Percentiles rank a stretch among this genome's conserved stretches.
These are phyloP conservation scores for Kodamaea sagamina DNA, from an alignment of 805 yeast species.

Conservation along the genomic window DNA sequence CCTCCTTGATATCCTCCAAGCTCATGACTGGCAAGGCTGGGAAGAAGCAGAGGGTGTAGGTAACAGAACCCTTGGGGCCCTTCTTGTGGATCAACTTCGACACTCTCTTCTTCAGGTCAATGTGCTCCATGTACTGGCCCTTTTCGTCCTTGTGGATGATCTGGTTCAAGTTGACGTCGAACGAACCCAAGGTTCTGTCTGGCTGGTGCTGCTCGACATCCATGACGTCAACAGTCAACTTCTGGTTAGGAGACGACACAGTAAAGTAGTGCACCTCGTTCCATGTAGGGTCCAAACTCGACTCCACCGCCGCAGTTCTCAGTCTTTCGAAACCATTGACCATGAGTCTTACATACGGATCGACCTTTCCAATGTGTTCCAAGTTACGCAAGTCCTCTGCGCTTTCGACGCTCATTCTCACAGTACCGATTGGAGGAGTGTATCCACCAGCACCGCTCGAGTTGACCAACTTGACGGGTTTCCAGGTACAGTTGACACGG, in stretches of 20 bases:
- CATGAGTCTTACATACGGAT: slow-evolving; percentile 83
- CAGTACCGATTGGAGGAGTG: slow-evolving; percentile 92
- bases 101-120: slow-evolving; percentile 55
- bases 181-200: slow-evolving; percentile 86
- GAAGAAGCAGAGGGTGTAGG: slow-evolving; percentile 76
- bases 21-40: slow-evolving; percentile 81
- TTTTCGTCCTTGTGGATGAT: slow-evolving; percentile 69
- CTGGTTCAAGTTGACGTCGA: slow-evolving; percentile 66
- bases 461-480: slow-evolving; percentile 73
- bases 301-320: slow-evolving; percentile 69
- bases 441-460: slow-evolving; percentile 77
- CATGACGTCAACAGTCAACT: slow-evolving; percentile 84
- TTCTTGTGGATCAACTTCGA: slow-evolving; percentile 70
- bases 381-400: slow-evolving; percentile 80
- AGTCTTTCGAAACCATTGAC: slow-evolving; percentile 75
- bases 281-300: slow-evolving; percentile 79
- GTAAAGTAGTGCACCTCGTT: slow-evolving; percentile 81
- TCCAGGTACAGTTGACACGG: slow-evolving; percentile 73
- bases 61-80: slow-evolving; percentile 81
- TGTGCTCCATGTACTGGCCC: slow-evolving; percentile 57
- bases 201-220: slow-evolving; percentile 78
- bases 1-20: slow-evolving; percentile 68
- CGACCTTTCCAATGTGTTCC: slow-evolving; percentile 87
- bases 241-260: slow-evolving; percentile 79
- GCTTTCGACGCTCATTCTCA: slow-evolving; percentile 67